These are phyloP conservation scores for Tetrapyrgos nigripes DNA, from an alignment of 1,284 basidiomycete genomes.

Conservation along the genomic window DNA sequence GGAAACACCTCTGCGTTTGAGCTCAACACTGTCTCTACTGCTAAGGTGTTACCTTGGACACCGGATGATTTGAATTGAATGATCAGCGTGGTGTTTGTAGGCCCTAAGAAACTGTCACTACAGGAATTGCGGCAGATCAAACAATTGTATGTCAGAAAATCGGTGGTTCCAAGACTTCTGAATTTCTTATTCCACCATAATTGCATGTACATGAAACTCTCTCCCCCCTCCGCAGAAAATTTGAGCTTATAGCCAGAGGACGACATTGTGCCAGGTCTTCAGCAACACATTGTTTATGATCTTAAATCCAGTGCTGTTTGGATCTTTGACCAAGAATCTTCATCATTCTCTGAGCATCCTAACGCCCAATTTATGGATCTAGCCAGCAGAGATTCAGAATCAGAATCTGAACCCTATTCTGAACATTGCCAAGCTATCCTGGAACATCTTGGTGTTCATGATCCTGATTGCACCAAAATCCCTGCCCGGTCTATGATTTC, in stretches of 20 bases:
- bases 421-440: too few relatives aligned
- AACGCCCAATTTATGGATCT: conserved; percentile 5
- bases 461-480: background rate
- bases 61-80: conserved; percentile 26
- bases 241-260: conserved; percentile 21
- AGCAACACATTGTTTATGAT: conserved; percentile 20
- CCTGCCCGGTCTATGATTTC: conserved; percentile 8
- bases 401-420: too few relatives aligned
- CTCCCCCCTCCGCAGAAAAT: conserved; percentile 17
- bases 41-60: conserved; percentile 22
- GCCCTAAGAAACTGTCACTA: conserved; percentile 17
- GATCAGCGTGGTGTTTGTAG: conserved; percentile 30
- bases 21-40: conserved; percentile 29
- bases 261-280: conserved; percentile 20
- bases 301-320: conserved; percentile 6
- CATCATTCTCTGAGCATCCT: conserved; percentile 18
- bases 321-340: conserved; percentile 27
- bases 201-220: background rate
- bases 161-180: background rate
- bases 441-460: background rate
- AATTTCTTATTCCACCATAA: background rate
- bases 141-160: conserved; percentile 13
- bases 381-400: too few relatives aligned
- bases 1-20: conserved; percentile 6
- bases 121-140: too few relatives aligned